Evolutionary conservation across 1,139 yeast species (phyloP), one percentile per base, ranked within the genome.

Genomic region (Hansenula sp.): DNA sequence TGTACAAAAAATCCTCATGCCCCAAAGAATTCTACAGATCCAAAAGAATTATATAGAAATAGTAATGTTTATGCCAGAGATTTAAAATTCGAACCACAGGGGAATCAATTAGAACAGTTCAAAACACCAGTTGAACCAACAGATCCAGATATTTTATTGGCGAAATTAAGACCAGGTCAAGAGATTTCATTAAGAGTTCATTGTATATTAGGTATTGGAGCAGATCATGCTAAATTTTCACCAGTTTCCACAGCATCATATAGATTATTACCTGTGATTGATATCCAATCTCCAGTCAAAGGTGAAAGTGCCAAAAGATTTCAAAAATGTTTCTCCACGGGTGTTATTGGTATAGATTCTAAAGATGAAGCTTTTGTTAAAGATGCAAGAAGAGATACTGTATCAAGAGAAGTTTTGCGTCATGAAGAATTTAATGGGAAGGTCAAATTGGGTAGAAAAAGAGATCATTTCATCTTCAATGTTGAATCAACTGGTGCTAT

Each of bases 211-310:
- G 99, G 99, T 45, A 71, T 88, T 51, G 99, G 99, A 43, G 71
- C 89, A 30, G 99, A 93, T 63, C 99, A 93, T 65, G 98, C 99
- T 51, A 93, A 93, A 67, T 93, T 88, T 63, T 89, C 97, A 8
- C 99, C 99, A 4, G 99, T 93, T 11, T 79, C 96, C 25, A 93
- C 99, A 25, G 98, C 99, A 3, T 86, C 96, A n/a, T 93, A 93
- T 70, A 79, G 99, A 68, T 74, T 93, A 59, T 70, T 94, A 72
- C 99, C 99, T n/a, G 84, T 81, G 18, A 93, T 93, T 60, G 83
- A 87, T 52, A 88, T 93, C 42, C 64, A 71, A 41, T 68, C 79
- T 52, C 90, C 95, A 39, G 87, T 93, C 50, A 71, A 68, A 2
- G 98, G 97, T 4, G 81, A 76, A 5, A 76, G 78, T 45, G 98